Evolutionary conservation across 306 rosid species (phyloP), one percentile per base, ranked within the genome.

Genomic region (Begonia masoniana): DNA sequence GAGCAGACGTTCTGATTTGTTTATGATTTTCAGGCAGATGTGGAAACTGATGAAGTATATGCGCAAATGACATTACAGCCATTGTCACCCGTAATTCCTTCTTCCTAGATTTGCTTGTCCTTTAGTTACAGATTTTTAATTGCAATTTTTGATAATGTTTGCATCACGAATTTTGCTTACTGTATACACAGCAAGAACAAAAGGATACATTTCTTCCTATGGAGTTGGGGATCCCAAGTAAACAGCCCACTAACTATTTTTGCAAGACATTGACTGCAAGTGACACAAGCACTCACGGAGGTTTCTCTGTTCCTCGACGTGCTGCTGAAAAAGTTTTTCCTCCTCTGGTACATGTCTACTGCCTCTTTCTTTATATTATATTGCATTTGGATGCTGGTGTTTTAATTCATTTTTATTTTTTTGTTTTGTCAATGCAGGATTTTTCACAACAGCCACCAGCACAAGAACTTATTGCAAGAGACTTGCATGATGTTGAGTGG

Each of bases 1-100:
- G 50, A 13, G 1, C 42, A 2, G 54, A 48, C 9, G 13, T 57
- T 56, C 51, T 57, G 19, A 58, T 53, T 53, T 58, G 17, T 71
- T 52, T 58, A 6, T 54, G 67, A 17, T 52, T 81, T 85, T 74
- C 89, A 87, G 96, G 96, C 94, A 52, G 96, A 87, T 72, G 76
- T 83, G 48, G 96, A 87, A 59, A 83, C 96, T 2, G 94, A 87
- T 67, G 96, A 87, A 81, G 96, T 87, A 10, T 87, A 87, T 78
- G 91, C 96, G 19, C 96, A 87, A 65, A 81, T 87, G 94, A 87
- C 96, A 15, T 69, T 87, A 21, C 96, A 87, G 75, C 96, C 94
- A 1, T 63, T 87, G 81, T 80, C 94, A 2, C 78, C 76, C 74
- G 96, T 87, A 72, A 15, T 2, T 41, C 55, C 61, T 55, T 61